Percentiles rank a stretch among this genome's conserved stretches.
These are phyloP conservation scores for Scheffersomyces cryptocercus DNA, from an alignment of 1,139 yeast genomes.

Conservation along the genomic window DNA sequence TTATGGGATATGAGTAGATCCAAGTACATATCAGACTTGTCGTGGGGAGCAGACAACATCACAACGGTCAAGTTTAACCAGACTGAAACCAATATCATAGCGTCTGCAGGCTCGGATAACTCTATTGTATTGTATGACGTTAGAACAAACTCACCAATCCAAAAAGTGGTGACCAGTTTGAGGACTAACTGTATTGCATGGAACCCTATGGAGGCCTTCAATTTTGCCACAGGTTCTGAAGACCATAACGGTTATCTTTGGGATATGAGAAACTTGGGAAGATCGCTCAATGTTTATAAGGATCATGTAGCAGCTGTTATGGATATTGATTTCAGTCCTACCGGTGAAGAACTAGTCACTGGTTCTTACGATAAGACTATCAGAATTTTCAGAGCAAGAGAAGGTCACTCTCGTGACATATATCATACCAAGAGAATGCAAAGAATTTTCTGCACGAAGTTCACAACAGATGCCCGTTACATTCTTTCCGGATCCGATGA, in stretches of 20 bases:
- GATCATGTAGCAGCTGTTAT: conserved; percentile 96
- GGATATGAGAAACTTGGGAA: conserved; percentile 90
- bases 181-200: conserved; percentile 86
- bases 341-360: conserved; percentile 94
- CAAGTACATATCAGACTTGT: conserved; percentile 70
- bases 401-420: conserved; percentile 92
- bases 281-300: conserved; percentile 81
- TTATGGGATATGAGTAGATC: conserved; percentile 87
- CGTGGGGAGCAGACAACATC: conserved; percentile 97
- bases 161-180: conserved; percentile 80
- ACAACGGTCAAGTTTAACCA: conserved; percentile 82
- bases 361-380: conserved; percentile 95
- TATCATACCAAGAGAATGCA: conserved; percentile 99
- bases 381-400: conserved; percentile 70
- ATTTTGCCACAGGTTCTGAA: conserved; percentile 89
- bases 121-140: conserved; percentile 88
- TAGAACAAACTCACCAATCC: conserved; percentile 90
- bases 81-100: conserved; percentile 86
- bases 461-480: conserved; percentile 85
- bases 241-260: conserved; percentile 94
- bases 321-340: conserved; percentile 94
- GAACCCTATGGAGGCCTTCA: conserved; percentile 98
- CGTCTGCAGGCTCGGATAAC: conserved; percentile 91
- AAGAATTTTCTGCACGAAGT: conserved; percentile 80
- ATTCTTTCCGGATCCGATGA: conserved; percentile 93